Conservation (phyloP, 1,139 yeast species). For the Candida anutae region DNA sequence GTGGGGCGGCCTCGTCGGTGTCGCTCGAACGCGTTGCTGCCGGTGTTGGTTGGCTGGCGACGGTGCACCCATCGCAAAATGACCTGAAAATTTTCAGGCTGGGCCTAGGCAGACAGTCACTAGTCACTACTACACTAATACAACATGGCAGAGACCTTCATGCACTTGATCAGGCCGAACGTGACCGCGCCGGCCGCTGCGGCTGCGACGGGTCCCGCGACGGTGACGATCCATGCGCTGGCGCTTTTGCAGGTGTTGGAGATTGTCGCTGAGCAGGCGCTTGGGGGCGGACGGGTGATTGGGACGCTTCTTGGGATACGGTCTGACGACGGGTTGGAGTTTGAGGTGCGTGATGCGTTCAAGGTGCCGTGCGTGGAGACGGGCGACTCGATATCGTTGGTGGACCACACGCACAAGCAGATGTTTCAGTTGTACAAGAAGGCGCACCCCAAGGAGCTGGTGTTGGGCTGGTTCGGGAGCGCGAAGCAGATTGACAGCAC, state of each 20-base stretch:
- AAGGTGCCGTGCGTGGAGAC: constrained; percentile 80
- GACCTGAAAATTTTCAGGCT: too few species aligned
- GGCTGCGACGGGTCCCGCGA: constrained; percentile 39
- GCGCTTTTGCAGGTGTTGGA: constrained; percentile 66
- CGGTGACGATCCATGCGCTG: constrained; percentile 54
- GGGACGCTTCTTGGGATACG: constrained; percentile 80
- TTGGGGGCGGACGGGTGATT: constrained; percentile 54
- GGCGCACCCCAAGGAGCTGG: constrained; percentile 72
- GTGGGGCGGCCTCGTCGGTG: too few species aligned
- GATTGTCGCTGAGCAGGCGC: constrained; percentile 37
- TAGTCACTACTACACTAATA: too few species aligned
- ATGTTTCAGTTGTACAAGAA: constrained; percentile 69
- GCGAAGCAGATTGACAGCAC: constrained; percentile 56
- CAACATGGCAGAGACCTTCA: too few species aligned
- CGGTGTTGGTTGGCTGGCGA: too few species aligned
- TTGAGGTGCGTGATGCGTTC: constrained; percentile 70
- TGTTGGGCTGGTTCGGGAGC: constrained; percentile 88
- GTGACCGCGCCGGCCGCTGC: constrained; percentile 49
- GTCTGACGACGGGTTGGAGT: constrained; percentile 78
- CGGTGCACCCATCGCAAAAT: too few species aligned
- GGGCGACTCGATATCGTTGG: constrained; percentile 66
- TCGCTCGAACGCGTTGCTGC: too few species aligned
- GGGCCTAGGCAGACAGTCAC: too few species aligned
- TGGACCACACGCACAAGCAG: constrained; percentile 64
- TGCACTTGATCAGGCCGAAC: constrained; percentile 58